Base-by-base conservation (phyloP, 768 basidiomycete species). In the Phylloporus rhodoxanthus region DNA sequence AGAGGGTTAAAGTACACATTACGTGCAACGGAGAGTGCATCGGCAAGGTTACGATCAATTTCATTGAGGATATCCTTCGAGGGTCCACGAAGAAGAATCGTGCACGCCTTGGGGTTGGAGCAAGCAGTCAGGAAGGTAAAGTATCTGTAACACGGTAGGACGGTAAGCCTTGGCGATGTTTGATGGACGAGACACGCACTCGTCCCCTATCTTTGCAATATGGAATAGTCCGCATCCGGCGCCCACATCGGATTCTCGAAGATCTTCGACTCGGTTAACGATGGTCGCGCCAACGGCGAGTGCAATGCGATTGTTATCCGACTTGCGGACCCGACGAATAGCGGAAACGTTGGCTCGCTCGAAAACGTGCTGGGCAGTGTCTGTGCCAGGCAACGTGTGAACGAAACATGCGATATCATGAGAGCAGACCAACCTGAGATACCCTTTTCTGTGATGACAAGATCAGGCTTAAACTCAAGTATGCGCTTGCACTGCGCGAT, bases 41-140 rank as follows among this genome's bases (percentile, higher is more conserved):
- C 96, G 2, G 92, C 91, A 26, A 98, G 79, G 70, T 98, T 99
- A 44, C 95, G 83, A 68, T 98, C 96, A 58, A 98, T 91, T 72
- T 98, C 96, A 68, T 97, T 96, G 43, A 99, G 76, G 59, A 98
- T 92, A 62, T 98, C 96, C 69, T 98, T 99, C 2, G 92, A 95
- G 0, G 96, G 96, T 2, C 96, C 94, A 36, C 95, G 91, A 13
- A 99, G 87, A 41, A 99, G 81, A 70, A 98, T 92, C 10, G 95
- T 97, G 78, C 96, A 98, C 1, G 95, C 96, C 72, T 96, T 95
- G 5, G 96, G 96, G 13, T 77, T 74, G 30, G 72, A 70, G 73
- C 96, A 99, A 63, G 91, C 82, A n/a, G 86, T 89, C 43, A 98
- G 77, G 82, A 97, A 97, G 26, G 94, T 86, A 68, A 97, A 99